Evolutionary conservation across 2,329 filamentous ascomycete genomes (phyloP).

Genomic region (Trichoderma brevicompactum): DNA sequence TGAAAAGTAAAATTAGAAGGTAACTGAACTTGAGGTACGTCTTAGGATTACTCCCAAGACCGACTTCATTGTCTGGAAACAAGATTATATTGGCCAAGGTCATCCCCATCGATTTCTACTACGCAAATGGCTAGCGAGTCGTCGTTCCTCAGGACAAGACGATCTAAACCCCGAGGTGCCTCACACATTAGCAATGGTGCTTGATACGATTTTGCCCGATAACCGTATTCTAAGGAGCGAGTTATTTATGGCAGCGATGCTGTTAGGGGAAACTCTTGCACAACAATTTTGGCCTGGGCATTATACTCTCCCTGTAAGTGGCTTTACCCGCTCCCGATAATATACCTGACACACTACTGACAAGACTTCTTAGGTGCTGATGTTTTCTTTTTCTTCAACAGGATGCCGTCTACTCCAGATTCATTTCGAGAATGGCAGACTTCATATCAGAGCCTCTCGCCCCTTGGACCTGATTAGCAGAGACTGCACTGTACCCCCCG

Average conservation of each 20-base stretch:
- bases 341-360: background rate
- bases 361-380: background rate
- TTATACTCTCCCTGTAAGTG: background rate
- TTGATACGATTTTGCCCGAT: background rate
- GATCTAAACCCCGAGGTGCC: background rate
- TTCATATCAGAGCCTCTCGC: background rate
- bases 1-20: background rate
- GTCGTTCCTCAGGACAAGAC: accelerated
- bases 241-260: background rate
- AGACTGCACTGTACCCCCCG: background rate
- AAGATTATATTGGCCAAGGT: background rate
- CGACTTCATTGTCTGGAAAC: background rate
- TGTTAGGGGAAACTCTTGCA: background rate
- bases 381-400: background rate
- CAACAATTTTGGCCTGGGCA: background rate
- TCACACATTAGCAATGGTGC: background rate
- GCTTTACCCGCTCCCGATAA: too few relatives aligned
- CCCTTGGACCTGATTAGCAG: background rate
- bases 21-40: background rate
- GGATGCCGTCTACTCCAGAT: background rate
- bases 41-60: background rate
- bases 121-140: background rate
- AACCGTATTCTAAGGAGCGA: background rate
- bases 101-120: background rate
- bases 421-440: background rate